A percentile compares a stretch with the other conserved stretches of the same genome.
Conservation (phyloP, 148 eudicot genomes). For the Dianthus caryophyllus region DNA sequence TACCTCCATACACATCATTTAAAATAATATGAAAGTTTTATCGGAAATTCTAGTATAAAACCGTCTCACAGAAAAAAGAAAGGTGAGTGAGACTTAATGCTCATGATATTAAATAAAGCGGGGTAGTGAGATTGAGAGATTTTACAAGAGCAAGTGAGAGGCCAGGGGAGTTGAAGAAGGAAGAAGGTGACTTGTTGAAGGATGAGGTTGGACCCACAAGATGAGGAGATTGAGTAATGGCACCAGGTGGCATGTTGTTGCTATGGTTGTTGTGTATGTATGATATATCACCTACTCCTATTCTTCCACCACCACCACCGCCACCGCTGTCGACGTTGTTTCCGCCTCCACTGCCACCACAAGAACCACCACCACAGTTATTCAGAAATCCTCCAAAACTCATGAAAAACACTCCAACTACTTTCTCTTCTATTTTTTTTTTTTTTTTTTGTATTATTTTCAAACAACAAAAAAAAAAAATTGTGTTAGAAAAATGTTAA, state of each 20-base stretch:
- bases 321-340: slow-evolving; percentile 30
- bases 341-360: slow-evolving; percentile 24
- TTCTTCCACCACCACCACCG: slow-evolving; percentile 24
- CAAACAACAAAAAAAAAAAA: neutral
- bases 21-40: neutral
- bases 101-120: no score
- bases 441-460: neutral
- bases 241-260: slow-evolving; percentile 49
- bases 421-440: neutral
- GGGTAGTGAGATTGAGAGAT: neutral
- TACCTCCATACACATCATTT: neutral
- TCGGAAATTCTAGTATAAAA: neutral
- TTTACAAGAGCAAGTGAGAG: slow-evolving; percentile 91
- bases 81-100: no score
- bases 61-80: neutral
- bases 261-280: slow-evolving; percentile 22
- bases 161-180: slow-evolving; percentile 80
- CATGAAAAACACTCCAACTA: slow-evolving; percentile 38
- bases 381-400: slow-evolving; percentile 91
- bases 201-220: slow-evolving; percentile 40
- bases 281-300: slow-evolving; percentile 38
- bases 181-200: slow-evolving; percentile 41
- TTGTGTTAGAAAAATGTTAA: neutral
- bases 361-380: slow-evolving; percentile 30
- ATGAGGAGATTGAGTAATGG: slow-evolving; percentile 41